Evolutionary conservation across 148 eudicot species (phyloP).

Genomic region (Rheum nobile): DNA sequence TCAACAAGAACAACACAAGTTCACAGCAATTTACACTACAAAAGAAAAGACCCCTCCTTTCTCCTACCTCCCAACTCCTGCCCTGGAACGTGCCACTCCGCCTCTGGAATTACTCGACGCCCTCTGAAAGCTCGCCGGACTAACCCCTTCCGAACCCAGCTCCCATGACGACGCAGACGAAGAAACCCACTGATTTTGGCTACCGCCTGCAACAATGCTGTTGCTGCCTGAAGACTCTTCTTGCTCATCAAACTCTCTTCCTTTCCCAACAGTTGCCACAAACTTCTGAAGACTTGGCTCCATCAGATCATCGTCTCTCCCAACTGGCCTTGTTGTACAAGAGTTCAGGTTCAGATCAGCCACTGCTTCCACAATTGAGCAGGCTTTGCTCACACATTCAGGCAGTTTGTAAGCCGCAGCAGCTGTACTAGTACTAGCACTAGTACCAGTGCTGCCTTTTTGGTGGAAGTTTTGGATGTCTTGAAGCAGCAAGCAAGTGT

Average conservation of each 20-base stretch:
- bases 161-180: slow-evolving; percentile 49
- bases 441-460: slow-evolving; percentile 19
- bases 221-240: slow-evolving; percentile 66
- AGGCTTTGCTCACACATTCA: slow-evolving; percentile 61
- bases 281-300: slow-evolving; percentile 80
- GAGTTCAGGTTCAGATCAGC: slow-evolving; percentile 70
- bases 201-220: slow-evolving; percentile 29
- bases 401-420: slow-evolving; percentile 36
- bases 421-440: not conserved
- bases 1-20: not conserved
- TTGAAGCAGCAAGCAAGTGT: slow-evolving; percentile 60
- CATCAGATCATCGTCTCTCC: slow-evolving; percentile 51
- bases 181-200: slow-evolving; percentile 41
- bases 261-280: slow-evolving; percentile 56
- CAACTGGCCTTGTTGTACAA: slow-evolving; percentile 6
- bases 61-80: not conserved
- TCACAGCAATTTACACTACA: not conserved
- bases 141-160: slow-evolving; percentile 15
- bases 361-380: slow-evolving; percentile 83
- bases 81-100: not conserved
- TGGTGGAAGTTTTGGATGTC: slow-evolving; percentile 95
- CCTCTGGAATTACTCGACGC: not conserved
- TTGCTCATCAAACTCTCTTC: slow-evolving; percentile 43
- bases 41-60: not conserved
- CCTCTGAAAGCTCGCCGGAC: slow-evolving; percentile 5